Evolutionary conservation across 2,329 filamentous ascomycete species (phyloP), one percentile per base, ranked within the genome.

Genomic region (Aspergillus sp.): DNA sequence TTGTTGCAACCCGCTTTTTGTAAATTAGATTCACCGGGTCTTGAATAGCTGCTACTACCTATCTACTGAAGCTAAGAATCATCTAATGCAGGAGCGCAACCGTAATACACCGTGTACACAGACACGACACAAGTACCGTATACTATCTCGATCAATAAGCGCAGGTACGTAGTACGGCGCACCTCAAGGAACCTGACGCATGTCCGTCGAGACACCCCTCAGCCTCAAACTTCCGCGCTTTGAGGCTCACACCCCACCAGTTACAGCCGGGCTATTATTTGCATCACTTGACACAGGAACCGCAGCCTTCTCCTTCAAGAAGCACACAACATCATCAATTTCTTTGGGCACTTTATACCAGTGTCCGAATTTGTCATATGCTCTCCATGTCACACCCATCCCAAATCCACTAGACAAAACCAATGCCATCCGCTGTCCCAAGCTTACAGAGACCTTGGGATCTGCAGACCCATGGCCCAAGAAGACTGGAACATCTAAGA

Each of bases 281-380:
- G 9, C 26, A 30, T 30, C 26, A 30, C 26, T 30, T 11, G 9
- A 30, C 9, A 30, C 26, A 30, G 26, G 9, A 30, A 30, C 24
- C 24, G 24, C 53, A 56, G 59, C 47, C 32, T 65, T 67, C 17
- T 58, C 53, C 30, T 61, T 47, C 30, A 71, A 54, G 51, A 78
- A 79, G 0, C 63, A 45, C 7, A 74, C 61, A 48, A 81, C 74
- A 64, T 82, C 78, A 60, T 82, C 75, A 57, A 80, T 76, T 60
- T 80, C 76, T 44, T 81, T 76, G 0, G 78, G 78, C 13, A 80
- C 67, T 57, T 75, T 79, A 59, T 81, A 80, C 78, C 80, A 81
- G 58, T 82, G 80, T 0, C 78, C 79, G 32, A 74, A 67, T 0
- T 62, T 70, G 4, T 66, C 26, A 64, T 82, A 83, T 0, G 59